Evolutionary conservation across 2,329 filamentous ascomycete species (phyloP), one percentile per base, ranked within the genome.

Genomic region (Calonectria montana): DNA sequence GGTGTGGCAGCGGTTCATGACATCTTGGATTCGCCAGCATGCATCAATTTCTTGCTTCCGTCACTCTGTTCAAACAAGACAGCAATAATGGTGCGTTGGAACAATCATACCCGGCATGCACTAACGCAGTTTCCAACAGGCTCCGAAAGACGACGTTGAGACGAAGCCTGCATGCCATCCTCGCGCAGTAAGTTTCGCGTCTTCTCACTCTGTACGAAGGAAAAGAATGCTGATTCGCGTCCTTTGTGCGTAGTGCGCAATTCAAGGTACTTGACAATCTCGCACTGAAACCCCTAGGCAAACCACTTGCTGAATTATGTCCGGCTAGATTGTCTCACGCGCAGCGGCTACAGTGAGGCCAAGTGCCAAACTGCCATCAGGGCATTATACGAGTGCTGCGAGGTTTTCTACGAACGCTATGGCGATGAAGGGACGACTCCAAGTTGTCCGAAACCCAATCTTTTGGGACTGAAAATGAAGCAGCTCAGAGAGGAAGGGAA

Each of bases 351-450:
- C 86, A 91, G 97, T 72, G 95, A 98, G 84, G 91, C 91, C 50
- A 97, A 92, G 80, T 99, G 97, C 83, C 90, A 93, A 80, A 83
- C 86, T 21, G 87, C 95, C 80, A 90, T 99, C 69, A 92, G 96
- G 81, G 94, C 95, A 3, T 86, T 99, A 27, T 99, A 98, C 83
- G 93, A 97, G 77, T 99, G 97, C 84, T 99, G 97, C 84, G 92
- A 96, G 79, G 89, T 91, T 15, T 98, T 98, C 82, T 98, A 99
- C 84, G 86, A 92, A 78, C 88, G 90, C 69, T 90, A 94, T 71
- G 96, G 97, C 18, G 92, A 97, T 68, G 85, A 91, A 27, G 95
- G 94, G 37, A 91, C 88, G 48, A 94, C 93, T 2, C 91, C 92
- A 23, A 97, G 94, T 85, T 99, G 97, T 81, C 97, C 97, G 0